A percentile compares a stretch with the other conserved stretches of the same genome.
Conservation (phyloP, 768 basidiomycete species). For the Amanita phalloides region DNA sequence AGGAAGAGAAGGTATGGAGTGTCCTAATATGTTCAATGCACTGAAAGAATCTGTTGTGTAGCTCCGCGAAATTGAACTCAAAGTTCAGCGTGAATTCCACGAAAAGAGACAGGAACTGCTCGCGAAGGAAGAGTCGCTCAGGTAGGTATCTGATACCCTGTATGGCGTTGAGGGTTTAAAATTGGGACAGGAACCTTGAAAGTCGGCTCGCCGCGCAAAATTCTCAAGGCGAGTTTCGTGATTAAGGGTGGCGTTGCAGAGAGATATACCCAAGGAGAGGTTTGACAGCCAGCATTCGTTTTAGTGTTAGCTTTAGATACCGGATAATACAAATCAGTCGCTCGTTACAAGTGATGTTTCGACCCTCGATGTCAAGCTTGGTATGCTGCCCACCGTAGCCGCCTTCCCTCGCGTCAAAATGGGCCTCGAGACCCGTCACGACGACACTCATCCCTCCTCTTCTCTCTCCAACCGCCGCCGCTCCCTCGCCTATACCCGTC, state of each 20-base stretch:
- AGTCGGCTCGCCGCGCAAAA: conserved; percentile 87
- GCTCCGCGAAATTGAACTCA: conserved; percentile 96
- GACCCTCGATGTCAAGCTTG: background rate
- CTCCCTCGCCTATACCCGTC: conserved; percentile 52
- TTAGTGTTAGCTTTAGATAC: conserved; percentile 10
- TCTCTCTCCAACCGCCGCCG: conserved; percentile 48
- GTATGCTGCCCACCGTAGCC: background rate
- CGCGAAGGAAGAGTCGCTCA: conserved; percentile 92
- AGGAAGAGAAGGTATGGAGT: conserved; percentile 81
- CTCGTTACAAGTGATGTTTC: conserved; percentile 9
- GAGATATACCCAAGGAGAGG: conserved; percentile 4
- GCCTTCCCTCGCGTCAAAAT: background rate
- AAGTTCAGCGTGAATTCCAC: conserved; percentile 95
- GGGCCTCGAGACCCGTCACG: conserved; percentile 13
- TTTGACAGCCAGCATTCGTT: conserved; percentile 8
- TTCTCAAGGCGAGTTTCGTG: conserved; percentile 69
- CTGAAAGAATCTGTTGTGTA: conserved; percentile 16
- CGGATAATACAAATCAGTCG: conserved; percentile 23
- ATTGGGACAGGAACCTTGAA: conserved; percentile 62
- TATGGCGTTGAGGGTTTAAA: background rate
- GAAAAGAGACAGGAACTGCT: conserved; percentile 94
- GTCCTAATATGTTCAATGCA: conserved; percentile 3
- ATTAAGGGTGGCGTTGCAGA: conserved; percentile 23
- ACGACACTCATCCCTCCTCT: conserved; percentile 24
- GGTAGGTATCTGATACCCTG: conserved; percentile 31